These are phyloP conservation scores for Kuraishia hungarica DNA, from an alignment of 805 yeast species.

Conservation along the genomic window DNA sequence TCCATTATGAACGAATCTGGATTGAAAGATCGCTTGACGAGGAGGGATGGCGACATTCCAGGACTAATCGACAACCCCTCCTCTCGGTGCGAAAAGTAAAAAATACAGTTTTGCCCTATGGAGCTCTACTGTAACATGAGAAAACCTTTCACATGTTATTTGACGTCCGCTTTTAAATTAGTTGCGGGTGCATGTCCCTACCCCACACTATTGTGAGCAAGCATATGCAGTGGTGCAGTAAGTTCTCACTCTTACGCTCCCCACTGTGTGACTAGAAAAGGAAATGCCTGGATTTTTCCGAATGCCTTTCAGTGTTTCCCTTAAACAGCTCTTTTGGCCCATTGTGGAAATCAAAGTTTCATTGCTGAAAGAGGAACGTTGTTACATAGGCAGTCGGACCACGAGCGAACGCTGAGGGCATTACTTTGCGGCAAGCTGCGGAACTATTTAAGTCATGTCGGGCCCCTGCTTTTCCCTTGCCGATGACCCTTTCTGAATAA, in stretches of 20 bases:
- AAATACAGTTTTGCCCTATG: no score
- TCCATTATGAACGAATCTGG: background rate
- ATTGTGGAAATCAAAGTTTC: background rate
- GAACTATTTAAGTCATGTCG: background rate
- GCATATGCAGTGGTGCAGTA: background rate
- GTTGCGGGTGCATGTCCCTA: background rate
- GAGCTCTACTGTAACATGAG: background rate
- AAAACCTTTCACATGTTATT: background rate
- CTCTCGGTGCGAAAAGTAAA: background rate
- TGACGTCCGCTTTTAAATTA: background rate
- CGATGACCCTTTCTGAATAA: background rate
- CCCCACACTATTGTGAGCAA: background rate
- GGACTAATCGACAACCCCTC: background rate
- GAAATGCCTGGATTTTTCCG: background rate
- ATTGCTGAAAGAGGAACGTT: background rate
- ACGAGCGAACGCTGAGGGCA: background rate
- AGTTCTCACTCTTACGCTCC: no score
- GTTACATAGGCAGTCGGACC: background rate
- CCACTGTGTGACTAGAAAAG: background rate
- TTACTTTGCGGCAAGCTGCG: background rate
- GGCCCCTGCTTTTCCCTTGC: background rate
- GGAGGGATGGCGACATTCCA: background rate
- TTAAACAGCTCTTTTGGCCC: background rate
- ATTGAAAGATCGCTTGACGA: background rate
- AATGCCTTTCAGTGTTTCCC: background rate